Evolutionary conservation across 495 filamentous ascomycete genomes (phyloP).

Genomic region (Polyplosphaeria fusca): DNA sequence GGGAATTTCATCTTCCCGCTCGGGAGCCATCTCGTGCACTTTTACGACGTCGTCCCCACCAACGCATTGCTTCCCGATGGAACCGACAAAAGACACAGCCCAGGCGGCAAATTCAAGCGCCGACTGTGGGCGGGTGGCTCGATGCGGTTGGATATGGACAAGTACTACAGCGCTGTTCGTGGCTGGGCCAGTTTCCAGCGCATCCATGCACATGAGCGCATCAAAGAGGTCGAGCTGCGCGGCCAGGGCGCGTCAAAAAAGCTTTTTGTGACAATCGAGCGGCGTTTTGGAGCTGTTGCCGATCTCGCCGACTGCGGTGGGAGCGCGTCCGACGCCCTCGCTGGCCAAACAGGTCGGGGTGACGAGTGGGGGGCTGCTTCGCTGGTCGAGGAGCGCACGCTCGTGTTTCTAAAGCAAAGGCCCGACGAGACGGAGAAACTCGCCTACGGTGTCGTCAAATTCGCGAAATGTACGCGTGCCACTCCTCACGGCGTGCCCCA

Average conservation of each 20-base stretch:
- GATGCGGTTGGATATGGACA: slow-evolving; percentile 32
- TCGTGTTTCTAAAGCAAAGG: slow-evolving; percentile 59
- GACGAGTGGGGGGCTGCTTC: no score
- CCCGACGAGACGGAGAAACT: slow-evolving; percentile 38
- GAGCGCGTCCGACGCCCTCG: no score
- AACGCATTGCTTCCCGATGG: slow-evolving; percentile 41
- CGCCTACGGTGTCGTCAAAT: slow-evolving; percentile 8
- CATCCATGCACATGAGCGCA: slow-evolving; percentile 61
- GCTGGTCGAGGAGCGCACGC: slow-evolving; percentile 4
- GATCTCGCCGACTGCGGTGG: no score
- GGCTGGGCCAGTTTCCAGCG: slow-evolving; percentile 34
- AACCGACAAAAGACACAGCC: slow-evolving; percentile 44
- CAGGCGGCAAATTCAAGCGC: slow-evolving; percentile 41
- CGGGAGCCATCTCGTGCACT: slow-evolving; percentile 44
- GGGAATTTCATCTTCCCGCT: slow-evolving; percentile 35
- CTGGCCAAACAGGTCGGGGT: no score
- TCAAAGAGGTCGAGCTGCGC: slow-evolving; percentile 58
- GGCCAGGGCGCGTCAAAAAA: slow-evolving; percentile 57
- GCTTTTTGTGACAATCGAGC: slow-evolving; percentile 56
- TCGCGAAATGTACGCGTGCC: neutral
- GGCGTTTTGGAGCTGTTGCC: neutral
- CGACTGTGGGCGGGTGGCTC: slow-evolving; percentile 48
- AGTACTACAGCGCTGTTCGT: neutral
- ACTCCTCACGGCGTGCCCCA: neutral
- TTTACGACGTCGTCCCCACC: slow-evolving; percentile 36